Evolutionary conservation across 1,284 basidiomycete genomes (phyloP), one percentile per base, ranked within the genome.

Genomic region (Prillingera fragicola): DNA sequence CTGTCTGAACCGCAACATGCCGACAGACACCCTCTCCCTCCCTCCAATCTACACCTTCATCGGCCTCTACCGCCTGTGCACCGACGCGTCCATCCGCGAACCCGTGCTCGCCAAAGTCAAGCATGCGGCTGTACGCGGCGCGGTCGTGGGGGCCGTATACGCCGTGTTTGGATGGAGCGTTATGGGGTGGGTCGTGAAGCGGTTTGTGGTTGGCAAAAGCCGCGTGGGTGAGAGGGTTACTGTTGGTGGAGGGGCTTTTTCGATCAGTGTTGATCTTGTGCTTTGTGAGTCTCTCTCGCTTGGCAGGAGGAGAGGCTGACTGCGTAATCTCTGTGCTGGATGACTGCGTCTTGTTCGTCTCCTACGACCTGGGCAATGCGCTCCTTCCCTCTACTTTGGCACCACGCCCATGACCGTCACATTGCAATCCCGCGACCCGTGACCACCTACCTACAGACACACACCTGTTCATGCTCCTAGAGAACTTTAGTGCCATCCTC

Each of bases 401-500:
- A 26, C 22, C 13, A 21, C 5, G 13, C 13, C 14, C 4, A 15
- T 21, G 6, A 5, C 27, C 27, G 10, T n/a, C 10, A 28, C 27
- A 28, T 28, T 28, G 10, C 27, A 28, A 28, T 7, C 3, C 23
- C 29, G 9, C 28, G n/a, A 15, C 19, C 2, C 22, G 13, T 17
- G 23, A n/a, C n/a, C n/a, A 19, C 39, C 41, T 15, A 51, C 31
- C 24, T n/a, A 23, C 60, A 88, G 85, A 87, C 60, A 85, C 86
- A 5, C 78, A 85, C 0, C 63, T 86, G 14, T 73, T 87, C 45
- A 77, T 88, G 48, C 64, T 89, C 5, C 78, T 83, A 6, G 74
- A 79, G 3, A 87, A 91, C 68, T 61, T 86, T 26, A 83, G 83
- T 0, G 69, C 69, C 22, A 83, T 92, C 45, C 75, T 90, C 41